A percentile compares a stretch with the other conserved stretches of the same genome.
Evolutionary conservation across 2,329 filamentous ascomycete species (phyloP).

Genomic region (Sporothrix protearum): DNA sequence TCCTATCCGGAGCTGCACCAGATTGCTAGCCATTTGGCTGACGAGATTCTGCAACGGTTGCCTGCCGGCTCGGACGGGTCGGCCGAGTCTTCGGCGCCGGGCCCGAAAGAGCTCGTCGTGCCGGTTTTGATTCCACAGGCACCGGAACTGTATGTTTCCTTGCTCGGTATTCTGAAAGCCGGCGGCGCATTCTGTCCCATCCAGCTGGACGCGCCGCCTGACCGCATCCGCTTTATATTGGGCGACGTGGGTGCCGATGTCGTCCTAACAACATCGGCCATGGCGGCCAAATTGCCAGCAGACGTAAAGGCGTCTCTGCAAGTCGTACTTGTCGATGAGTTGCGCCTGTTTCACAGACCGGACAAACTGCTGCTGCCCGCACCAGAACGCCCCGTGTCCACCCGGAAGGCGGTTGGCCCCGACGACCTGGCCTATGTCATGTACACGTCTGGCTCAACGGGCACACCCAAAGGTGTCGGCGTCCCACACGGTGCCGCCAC

Average conservation of each 20-base stretch:
- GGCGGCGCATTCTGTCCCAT: conserved; percentile 85
- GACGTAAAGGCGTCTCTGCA: conserved; percentile 32
- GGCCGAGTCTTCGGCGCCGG: not conserved
- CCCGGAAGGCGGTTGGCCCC: not conserved
- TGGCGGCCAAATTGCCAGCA: conserved; percentile 41
- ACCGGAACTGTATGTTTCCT: conserved; percentile 70
- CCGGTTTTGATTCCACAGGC: conserved; percentile 77
- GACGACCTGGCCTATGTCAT: conserved; percentile 75
- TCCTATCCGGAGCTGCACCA: conserved; percentile 63
- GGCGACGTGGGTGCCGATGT: conserved; percentile 69
- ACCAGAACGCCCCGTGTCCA: not conserved
- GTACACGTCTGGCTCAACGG: conserved; percentile 90
- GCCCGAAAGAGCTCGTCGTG: conserved; percentile 50
- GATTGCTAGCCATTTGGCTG: conserved; percentile 54
- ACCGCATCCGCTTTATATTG: conserved; percentile 76
- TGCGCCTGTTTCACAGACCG: conserved; percentile 12
- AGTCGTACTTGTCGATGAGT: conserved; percentile 39
- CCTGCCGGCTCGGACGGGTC: not conserved
- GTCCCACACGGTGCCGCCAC: conserved; percentile 76
- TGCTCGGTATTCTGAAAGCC: conserved; percentile 73
- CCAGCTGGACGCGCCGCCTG: conserved; percentile 70
- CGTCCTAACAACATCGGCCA: conserved; percentile 59
- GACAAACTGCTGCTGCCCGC: not conserved
- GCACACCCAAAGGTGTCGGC: conserved; percentile 80
- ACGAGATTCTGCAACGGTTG: conserved; percentile 40